Evolutionary conservation across 2,329 filamentous ascomycete species (phyloP).

Genomic region (Exophiala dermatitidis): DNA sequence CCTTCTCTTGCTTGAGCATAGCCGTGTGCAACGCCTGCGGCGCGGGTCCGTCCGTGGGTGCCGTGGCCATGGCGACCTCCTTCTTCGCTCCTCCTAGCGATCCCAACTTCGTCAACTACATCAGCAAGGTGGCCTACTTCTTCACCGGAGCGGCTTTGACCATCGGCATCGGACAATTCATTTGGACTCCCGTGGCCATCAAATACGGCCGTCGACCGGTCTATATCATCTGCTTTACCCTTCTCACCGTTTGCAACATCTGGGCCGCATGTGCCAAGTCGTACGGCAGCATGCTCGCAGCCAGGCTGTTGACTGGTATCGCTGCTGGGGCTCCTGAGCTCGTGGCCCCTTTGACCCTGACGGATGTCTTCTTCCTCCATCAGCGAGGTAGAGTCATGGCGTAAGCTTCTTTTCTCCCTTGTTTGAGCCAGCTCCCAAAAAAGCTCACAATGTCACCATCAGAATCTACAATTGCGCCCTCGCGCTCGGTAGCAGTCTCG

Average conservation of each 20-base stretch:
- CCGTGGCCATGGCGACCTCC: constrained; percentile 1
- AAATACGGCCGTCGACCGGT: too few relatives aligned
- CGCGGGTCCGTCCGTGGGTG: constrained; percentile 1
- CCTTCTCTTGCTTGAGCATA: not conserved
- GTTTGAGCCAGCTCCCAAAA: not conserved
- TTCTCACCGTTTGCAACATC: too few relatives aligned
- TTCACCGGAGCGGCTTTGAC: constrained; percentile 1
- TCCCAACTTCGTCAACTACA: not conserved
- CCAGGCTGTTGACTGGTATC: not conserved
- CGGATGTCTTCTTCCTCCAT: constrained; percentile 53
- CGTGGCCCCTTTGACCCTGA: constrained; percentile 45
- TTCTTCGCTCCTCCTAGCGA: constrained; percentile 2
- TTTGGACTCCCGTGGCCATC: too few relatives aligned
- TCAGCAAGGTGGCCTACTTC: constrained; percentile 3
- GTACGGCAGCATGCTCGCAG: not conserved
- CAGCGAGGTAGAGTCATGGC: constrained; percentile 49
- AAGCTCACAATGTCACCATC: not conserved
- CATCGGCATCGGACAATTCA: constrained; percentile 2
- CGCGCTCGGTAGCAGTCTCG: constrained; percentile 1
- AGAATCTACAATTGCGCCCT: constrained; percentile 3
- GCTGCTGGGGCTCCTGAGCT: constrained; percentile 47
- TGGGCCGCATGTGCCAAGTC: too few relatives aligned
- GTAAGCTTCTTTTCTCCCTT: constrained; percentile 27
- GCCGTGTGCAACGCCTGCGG: constrained; percentile 2
- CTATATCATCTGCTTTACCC: too few relatives aligned